Evolutionary conservation across 202 grass and related monocot genomes (phyloP), one percentile per base, ranked within the genome.

Genomic region (Dendrocalamus latiflorus): DNA sequence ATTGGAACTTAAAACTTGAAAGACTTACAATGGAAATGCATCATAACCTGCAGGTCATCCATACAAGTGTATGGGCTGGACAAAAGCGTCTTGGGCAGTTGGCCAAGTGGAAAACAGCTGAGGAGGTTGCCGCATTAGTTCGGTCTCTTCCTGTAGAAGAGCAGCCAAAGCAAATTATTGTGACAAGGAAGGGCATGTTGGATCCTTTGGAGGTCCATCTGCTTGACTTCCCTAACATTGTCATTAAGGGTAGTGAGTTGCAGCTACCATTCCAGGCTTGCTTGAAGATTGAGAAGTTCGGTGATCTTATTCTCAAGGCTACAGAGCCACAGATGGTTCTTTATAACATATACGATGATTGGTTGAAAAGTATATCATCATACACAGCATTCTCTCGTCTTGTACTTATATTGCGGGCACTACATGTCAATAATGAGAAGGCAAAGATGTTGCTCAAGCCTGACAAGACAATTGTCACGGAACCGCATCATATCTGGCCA

Each of bases 21-120:
- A 78, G 16, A 18, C 62, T 50, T 83, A 9, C 71, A 30, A 13
- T 20, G 34, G 44, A 34, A 67, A 82, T 54, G 26, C 15, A 26
- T 59, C 42, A 14, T 43, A 62, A 65, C 59, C 36, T 87, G 69
- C 91, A 98, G 95, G 92, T 98, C 72, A 98, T 98, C 82, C 95
- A 98, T 72, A 98, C 95, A 42, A 98, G 92, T 87, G 92, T 98
- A 30, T 98, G 95, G 95, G 95, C 95, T 5, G 95, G 95, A 78
- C 95, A 98, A 76, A 98, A 98, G 80, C 95, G 95, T 88, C 95
- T 98, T 24, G 92, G 95, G 2, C 95, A 98, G 65, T 76, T 98
- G 82, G 95, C 95, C 47, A 98, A 98, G 85, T 98, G 95, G 95
- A 98, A 98, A 91, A 98, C 95, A 33, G 95, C 95, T 21, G 95